Evolutionary conservation across 2,329 filamentous ascomycete genomes (phyloP).

Genomic region (Calonectria naviculata): DNA sequence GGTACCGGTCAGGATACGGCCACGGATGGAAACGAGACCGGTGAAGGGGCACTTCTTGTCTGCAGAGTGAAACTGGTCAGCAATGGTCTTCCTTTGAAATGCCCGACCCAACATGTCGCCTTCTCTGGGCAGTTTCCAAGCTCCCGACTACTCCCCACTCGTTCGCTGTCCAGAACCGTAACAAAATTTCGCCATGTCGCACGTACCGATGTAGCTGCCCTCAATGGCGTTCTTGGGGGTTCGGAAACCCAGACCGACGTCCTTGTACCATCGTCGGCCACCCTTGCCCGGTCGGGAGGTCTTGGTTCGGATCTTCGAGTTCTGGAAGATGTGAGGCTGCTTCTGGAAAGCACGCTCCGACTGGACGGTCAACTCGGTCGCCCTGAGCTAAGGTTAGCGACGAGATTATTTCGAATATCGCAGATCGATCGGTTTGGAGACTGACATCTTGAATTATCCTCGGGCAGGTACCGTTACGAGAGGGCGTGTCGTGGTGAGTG

Average conservation of each 20-base stretch:
- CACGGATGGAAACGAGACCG: conserved; percentile 98
- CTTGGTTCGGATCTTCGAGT: conserved; percentile 92
- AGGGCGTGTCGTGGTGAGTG: conserved; percentile 52
- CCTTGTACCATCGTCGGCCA: conserved; percentile 97
- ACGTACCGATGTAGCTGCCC: conserved; percentile 98
- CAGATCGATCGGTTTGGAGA: conserved; percentile 29
- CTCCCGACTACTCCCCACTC: neutral
- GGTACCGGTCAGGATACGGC: conserved; percentile 99
- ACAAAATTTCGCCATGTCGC: conserved; percentile 37
- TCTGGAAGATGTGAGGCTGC: conserved; percentile 99
- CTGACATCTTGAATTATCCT: conserved; percentile 59
- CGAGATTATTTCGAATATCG: conserved; percentile 29
- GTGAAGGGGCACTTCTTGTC: conserved; percentile 99
- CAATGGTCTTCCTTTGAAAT: conserved; percentile 12
- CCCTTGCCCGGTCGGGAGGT: conserved; percentile 89
- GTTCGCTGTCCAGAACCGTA: conserved; percentile 17
- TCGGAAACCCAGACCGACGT: conserved; percentile 98
- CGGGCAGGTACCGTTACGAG: conserved; percentile 51
- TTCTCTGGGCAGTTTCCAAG: neutral
- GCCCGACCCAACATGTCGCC: neutral
- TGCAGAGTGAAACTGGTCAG: conserved; percentile 54
- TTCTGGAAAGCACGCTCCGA: conserved; percentile 99
- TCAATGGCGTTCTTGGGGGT: conserved; percentile 99
- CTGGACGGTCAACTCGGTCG: conserved; percentile 99
- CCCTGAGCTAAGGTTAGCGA: conserved; percentile 72